Conservation (phyloP, 2,329 filamentous ascomycete species). For the Coleophoma cylindrospora region DNA sequence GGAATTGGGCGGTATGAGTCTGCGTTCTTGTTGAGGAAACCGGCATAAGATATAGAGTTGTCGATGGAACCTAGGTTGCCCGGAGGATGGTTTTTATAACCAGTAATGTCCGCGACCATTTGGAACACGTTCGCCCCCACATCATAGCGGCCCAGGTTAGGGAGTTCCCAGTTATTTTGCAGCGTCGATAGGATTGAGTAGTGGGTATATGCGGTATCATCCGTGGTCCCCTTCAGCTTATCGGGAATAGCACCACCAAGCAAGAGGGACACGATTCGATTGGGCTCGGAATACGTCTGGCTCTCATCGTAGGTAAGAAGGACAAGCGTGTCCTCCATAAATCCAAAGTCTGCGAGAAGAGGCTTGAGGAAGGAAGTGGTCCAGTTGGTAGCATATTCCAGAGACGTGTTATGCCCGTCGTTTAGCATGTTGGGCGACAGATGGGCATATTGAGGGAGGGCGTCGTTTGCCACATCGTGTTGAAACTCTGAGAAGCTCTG, state of each 20-base stretch:
- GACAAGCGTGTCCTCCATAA: conserved; percentile 49
- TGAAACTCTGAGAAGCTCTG: conserved; percentile 60
- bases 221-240: conserved; percentile 41
- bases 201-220: conserved; percentile 43
- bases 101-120: conserved; percentile 22
- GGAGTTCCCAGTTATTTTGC: conserved; percentile 37
- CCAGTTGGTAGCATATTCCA: conserved; percentile 48
- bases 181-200: conserved; percentile 37
- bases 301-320: conserved; percentile 56
- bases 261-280: conserved; percentile 48
- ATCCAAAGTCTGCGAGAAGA: conserved; percentile 42
- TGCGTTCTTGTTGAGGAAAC: conserved; percentile 29
- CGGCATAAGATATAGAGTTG: conserved; percentile 39
- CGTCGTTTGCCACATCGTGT: conserved; percentile 46
- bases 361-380: conserved; percentile 46
- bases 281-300: conserved; percentile 44
- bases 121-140: conserved; percentile 31
- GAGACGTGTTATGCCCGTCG: conserved; percentile 56
- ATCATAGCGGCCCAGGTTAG: conserved; percentile 38
- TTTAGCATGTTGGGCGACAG: conserved; percentile 60
- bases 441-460: conserved; percentile 61
- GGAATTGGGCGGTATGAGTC: conserved; percentile 28
- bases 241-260: conserved; percentile 48
- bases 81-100: conserved; percentile 20
- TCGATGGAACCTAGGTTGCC: conserved; percentile 31